Evolutionary conservation across 768 basidiomycete genomes (phyloP).

Genomic region (Mycena kentingensis): DNA sequence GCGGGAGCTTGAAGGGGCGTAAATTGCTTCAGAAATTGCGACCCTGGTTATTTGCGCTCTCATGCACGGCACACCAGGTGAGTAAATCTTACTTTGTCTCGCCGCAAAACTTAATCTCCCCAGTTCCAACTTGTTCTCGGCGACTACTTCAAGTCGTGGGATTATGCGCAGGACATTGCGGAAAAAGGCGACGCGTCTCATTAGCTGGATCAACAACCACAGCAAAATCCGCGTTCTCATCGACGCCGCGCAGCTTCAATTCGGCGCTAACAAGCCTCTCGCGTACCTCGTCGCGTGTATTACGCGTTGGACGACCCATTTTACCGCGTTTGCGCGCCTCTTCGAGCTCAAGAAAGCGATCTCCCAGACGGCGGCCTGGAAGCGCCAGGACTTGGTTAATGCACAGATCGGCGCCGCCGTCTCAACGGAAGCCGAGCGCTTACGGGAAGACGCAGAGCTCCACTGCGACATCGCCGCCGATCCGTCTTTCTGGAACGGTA

Average conservation of each 20-base stretch:
- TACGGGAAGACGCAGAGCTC: background rate
- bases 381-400: conserved; percentile 1
- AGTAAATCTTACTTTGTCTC: background rate
- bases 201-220: conserved; percentile 32
- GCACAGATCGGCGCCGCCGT: conserved; percentile 14
- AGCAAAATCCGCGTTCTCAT: conserved; percentile 29
- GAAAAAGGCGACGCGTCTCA: conserved; percentile 29
- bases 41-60: conserved; percentile 1
- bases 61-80: conserved; percentile 12
- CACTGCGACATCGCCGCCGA: conserved; percentile 2
- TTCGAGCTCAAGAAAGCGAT: conserved; percentile 5
- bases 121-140: conserved; percentile 3
- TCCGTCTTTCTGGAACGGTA: conserved; percentile 2
- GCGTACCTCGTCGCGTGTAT: conserved; percentile 7
- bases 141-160: conserved; percentile 26
- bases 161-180: conserved; percentile 22
- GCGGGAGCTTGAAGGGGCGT: conserved; percentile 6
- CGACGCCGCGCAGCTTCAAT: conserved; percentile 23
- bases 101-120: background rate
- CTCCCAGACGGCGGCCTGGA: background rate
- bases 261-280: conserved; percentile 18
- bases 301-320: conserved; percentile 7
- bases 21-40: conserved; percentile 2
- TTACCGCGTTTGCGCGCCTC: conserved; percentile 3
- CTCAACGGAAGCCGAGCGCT: background rate